phyloP scores from a whole-genome alignment of 2,329 filamentous ascomycete species.

The Pezicula rhizophila region DNA sequence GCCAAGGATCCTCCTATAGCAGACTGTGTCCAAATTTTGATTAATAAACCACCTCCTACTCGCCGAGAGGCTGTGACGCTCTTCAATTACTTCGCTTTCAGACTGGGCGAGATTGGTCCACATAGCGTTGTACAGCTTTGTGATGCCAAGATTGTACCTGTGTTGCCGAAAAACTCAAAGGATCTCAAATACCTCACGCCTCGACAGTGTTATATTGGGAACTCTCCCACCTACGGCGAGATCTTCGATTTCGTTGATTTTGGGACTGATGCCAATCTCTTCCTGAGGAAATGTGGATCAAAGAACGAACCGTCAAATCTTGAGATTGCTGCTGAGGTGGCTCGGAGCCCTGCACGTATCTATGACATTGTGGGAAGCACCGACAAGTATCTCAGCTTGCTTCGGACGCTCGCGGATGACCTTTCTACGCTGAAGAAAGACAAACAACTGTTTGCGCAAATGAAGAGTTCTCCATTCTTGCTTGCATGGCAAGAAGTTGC shows the following conservation, averaged over 20 bases:
- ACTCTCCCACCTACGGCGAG: constrained; percentile 63
- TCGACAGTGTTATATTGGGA: constrained; percentile 74
- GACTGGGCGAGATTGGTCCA: constrained; percentile 66
- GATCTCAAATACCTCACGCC: constrained; percentile 57
- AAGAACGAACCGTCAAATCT: constrained; percentile 84
- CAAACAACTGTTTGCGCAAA: constrained; percentile 67
- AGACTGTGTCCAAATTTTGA: constrained; percentile 68
- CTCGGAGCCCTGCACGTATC: constrained; percentile 74
- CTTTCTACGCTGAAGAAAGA: constrained; percentile 67
- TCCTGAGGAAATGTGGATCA: constrained; percentile 81
- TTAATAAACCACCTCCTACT: constrained; percentile 65
- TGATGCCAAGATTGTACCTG: constrained; percentile 66
- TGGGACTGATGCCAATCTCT: constrained; percentile 78
- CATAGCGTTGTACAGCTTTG: constrained; percentile 54
- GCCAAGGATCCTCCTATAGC: constrained; percentile 72
- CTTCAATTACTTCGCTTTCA: constrained; percentile 78
- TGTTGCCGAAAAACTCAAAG: constrained; percentile 32
- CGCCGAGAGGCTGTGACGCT: constrained; percentile 60
- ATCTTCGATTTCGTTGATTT: constrained; percentile 98
- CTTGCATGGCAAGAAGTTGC: constrained; percentile 73
- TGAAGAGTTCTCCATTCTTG: constrained; percentile 72
- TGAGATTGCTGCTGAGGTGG: constrained; percentile 80
- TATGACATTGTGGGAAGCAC: constrained; percentile 72
- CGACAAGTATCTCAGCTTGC: constrained; percentile 80
- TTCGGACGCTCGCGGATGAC: constrained; percentile 75